phyloP scores from a whole-genome alignment of 1,139 yeast species.

The Candida frijolesensis region DNA sequence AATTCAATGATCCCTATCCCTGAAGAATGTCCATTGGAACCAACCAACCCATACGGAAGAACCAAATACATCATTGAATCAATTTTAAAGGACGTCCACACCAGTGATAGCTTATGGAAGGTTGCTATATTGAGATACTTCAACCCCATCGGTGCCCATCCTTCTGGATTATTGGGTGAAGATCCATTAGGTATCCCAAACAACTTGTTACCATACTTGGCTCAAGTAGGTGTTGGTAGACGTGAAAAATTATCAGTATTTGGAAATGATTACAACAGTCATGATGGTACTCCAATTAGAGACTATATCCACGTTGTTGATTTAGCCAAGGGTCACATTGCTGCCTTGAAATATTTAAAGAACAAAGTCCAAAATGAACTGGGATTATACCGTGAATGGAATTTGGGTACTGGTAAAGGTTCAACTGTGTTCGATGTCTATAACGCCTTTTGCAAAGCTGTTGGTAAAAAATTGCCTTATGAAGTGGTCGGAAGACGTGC shows the following conservation, averaged over 20 bases:
- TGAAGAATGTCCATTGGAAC: slow-evolving; percentile 74
- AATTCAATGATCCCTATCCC: slow-evolving; percentile 72
- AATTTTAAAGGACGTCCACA: slow-evolving; percentile 58
- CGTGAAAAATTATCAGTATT: slow-evolving; percentile 64
- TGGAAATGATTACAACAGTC: slow-evolving; percentile 68
- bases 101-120: slow-evolving; percentile 52
- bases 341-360: slow-evolving; percentile 65
- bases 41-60: slow-evolving; percentile 77
- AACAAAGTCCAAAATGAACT: slow-evolving; percentile 20
- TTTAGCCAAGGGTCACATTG: slow-evolving; percentile 77
- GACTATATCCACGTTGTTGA: slow-evolving; percentile 85
- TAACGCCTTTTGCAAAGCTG: slow-evolving; percentile 66
- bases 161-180: slow-evolving; percentile 78
- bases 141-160: slow-evolving; percentile 87
- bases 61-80: slow-evolving; percentile 71
- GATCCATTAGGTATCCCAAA: slow-evolving; percentile 81
- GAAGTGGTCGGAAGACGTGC: slow-evolving; percentile 67
- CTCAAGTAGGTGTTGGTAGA: slow-evolving; percentile 78
- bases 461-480: slow-evolving; percentile 67
- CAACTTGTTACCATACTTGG: slow-evolving; percentile 72
- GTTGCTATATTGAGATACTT: slow-evolving; percentile 74
- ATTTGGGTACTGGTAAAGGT: slow-evolving; percentile 81
- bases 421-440: slow-evolving; percentile 76
- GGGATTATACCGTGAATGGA: slow-evolving; percentile 77
- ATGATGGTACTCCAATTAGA: slow-evolving; percentile 81